Evolutionary conservation across 202 grass and related monocot genomes (phyloP), one percentile per base, ranked within the genome.

Genomic region (Schoenoplectus tabernaemontani): DNA sequence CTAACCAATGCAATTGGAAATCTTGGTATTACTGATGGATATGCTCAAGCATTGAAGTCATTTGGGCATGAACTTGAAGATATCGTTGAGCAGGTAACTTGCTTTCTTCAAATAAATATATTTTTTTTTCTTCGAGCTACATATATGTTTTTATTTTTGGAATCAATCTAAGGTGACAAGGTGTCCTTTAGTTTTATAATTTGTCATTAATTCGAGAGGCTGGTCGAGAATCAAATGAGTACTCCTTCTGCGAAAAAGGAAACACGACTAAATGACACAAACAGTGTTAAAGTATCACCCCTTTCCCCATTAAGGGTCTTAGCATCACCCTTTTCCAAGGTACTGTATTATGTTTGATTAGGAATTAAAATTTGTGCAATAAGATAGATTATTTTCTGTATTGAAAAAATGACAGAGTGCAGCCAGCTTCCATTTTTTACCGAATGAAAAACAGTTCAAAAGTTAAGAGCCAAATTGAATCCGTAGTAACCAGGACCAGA

Each of bases 1-100:
- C 85, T 99, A 78, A 93, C 90, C 56, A 99, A 99, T 63, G 96
- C 96, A 46, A 86, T 99, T 51, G 96, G 96, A 46, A 99, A 95
- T 78, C 96, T 99, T 60, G 85, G 75, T 81, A 90, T 93, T 64
- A 86, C 86, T 56, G 90, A 89, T 71, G 92, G 88, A 59, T 99
- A 99, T 82, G 92, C 90, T 7, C 84, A 96, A 83, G 96, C 96
- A 58, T 64, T 99, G 41, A 99, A 89, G 82, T 95, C 88, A 88
- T 91, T 99, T 58, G 92, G 96, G 13, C 85, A 96, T 84, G 79
- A 93, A 88, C 92, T 99, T 17, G 96, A 99, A 88, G 92, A 85
- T 44, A 85, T 99, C 59, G 79, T 57, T 15, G 90, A 85, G n/a
- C 78, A 99, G 92, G 96, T 92, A 78, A 57, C 71, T 64, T 10